phyloP scores from a whole-genome alignment of 345 rosid genomes.

The Melastoma malabathricum region DNA sequence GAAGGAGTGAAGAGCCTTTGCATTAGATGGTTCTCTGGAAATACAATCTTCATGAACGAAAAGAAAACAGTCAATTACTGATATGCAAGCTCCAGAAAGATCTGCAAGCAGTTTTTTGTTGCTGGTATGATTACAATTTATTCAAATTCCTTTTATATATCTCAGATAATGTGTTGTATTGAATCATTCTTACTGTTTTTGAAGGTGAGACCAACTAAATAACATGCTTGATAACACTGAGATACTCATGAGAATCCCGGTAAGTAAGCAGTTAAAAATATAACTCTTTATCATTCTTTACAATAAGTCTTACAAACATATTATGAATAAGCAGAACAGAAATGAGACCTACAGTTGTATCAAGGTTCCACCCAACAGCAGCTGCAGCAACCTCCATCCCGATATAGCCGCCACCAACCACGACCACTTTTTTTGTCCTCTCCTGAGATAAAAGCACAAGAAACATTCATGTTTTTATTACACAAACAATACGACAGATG shows the following conservation, averaged over 20 bases:
- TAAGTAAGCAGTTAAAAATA: too few relatives aligned
- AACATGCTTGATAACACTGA: too few relatives aligned
- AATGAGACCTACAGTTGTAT: slow-evolving; percentile 46
- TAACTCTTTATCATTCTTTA: not conserved
- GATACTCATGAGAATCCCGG: too few relatives aligned
- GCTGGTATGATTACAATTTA: too few relatives aligned
- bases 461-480: not conserved
- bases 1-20: slow-evolving; percentile 90
- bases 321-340: not conserved
- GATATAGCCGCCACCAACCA: slow-evolving; percentile 95
- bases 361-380: slow-evolving; percentile 87
- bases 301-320: not conserved
- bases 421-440: slow-evolving; percentile 61
- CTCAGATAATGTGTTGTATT: too few relatives aligned
- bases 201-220: too few relatives aligned
- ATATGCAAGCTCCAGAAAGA: too few relatives aligned
- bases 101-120: too few relatives aligned
- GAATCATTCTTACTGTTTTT: too few relatives aligned
- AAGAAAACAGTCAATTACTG: not conserved
- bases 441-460: slow-evolving; percentile 25
- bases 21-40: slow-evolving; percentile 76
- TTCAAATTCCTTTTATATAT: too few relatives aligned
- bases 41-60: slow-evolving; percentile 35
- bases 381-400: slow-evolving; percentile 99
- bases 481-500: not conserved